Evolutionary conservation across 805 yeast species (phyloP), one percentile per base, ranked within the genome.

Genomic region (Wickerhamomyces kurtzmanii): DNA sequence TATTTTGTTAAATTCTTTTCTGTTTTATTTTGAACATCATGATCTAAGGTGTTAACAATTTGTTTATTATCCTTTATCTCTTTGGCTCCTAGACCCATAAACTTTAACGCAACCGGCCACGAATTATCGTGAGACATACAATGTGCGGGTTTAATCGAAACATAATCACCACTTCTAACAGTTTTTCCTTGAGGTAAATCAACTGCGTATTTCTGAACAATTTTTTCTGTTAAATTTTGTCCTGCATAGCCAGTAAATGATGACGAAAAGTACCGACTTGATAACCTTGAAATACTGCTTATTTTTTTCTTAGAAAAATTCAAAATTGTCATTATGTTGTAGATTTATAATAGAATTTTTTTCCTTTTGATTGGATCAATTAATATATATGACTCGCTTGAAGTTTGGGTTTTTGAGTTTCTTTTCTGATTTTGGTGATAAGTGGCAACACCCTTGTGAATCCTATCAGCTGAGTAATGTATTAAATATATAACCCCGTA

Each of bases 51-150:
- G 66, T 86, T 83, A 27, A 91, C 97, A 16, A 91, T 84, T 59
- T 91, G 99, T 35, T 84, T 68, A 49, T 83, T 80, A 49, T 91
- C 81, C 41, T 77, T 72, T 33, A 91, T 83, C 35, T 72, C 64
- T 13, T 72, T 71, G 20, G 96, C 96, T 1, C 98, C 98, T 20
- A 91, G 67, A 5, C 94, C 94, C 76, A 72, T 84, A 61, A 91
- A 91, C 59, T 91, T 91, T 49, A 89, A 67, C 1, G 98, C 98
- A 12, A 91, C 96, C 1, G 99, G 99, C 98, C 99, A 93, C 24
- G 96, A 79, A 58, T 91, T 91, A 56, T 91, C 99, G 55, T 91
- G 99, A 11, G 97, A 85, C 99, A 91, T 91, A 55, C 96, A 93
- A 60, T 91, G 94, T 3, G 94, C 89, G 4, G 99, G 99, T 45